Conservation (phyloP, 805 yeast genomes). For the Yarrowia sp. region DNA sequence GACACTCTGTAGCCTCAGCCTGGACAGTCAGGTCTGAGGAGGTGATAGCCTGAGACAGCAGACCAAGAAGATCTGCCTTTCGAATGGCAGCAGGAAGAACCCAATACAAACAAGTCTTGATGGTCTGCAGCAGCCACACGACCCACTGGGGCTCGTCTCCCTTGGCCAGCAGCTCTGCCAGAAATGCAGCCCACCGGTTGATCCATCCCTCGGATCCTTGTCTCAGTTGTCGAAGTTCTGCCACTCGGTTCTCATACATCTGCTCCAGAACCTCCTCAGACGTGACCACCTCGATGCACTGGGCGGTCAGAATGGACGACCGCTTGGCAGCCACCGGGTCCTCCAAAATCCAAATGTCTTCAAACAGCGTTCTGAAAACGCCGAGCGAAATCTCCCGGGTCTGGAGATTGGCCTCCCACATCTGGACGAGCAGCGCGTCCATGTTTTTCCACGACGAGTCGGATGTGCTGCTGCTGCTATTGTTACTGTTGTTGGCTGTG, state of each 20-base stretch:
- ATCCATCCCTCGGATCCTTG: constrained; percentile 85
- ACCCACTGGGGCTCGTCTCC: constrained; percentile 44
- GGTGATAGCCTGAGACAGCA: constrained; percentile 56
- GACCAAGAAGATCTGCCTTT: constrained; percentile 60
- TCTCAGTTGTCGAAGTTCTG: constrained; percentile 57
- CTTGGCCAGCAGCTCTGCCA: constrained; percentile 47
- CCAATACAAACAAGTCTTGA: constrained; percentile 92
- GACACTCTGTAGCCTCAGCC: constrained; percentile 83
- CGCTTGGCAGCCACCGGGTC: constrained; percentile 87
- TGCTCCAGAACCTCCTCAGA: constrained; percentile 62
- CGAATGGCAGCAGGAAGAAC: constrained; percentile 73
- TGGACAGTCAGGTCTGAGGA: constrained; percentile 59
- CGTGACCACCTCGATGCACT: constrained; percentile 79
- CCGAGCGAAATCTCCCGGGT: constrained; percentile 75
- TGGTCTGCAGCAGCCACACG: constrained; percentile 69
- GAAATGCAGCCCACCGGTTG: constrained; percentile 58
- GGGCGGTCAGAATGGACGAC: constrained; percentile 69
- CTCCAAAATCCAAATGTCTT: constrained; percentile 86
- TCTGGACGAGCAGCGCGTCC: constrained; percentile 70
- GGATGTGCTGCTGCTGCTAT: constrained; percentile 30
- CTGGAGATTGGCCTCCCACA: constrained; percentile 67
- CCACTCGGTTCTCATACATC: constrained; percentile 65
- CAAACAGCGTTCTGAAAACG: constrained; percentile 82
- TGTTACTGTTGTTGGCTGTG: constrained; percentile 29
- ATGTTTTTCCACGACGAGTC: constrained; percentile 74